These are phyloP conservation scores for Pisolithus marmoratus DNA, from an alignment of 768 basidiomycete species.

Conservation along the genomic window DNA sequence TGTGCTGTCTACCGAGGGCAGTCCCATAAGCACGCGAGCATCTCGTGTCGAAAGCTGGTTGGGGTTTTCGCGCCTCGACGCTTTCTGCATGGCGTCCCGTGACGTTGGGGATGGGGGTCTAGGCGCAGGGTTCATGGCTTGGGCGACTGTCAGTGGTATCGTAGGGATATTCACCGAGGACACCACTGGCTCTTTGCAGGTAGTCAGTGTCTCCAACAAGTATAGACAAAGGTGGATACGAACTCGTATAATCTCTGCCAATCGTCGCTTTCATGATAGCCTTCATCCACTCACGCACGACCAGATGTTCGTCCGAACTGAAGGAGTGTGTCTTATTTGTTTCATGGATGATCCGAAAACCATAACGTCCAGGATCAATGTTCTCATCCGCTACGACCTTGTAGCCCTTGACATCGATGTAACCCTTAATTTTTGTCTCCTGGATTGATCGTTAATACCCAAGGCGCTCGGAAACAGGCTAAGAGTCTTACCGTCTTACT, in stretches of 20 bases:
- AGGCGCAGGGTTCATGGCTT: conserved; percentile 94
- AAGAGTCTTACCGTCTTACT: conserved; percentile 38
- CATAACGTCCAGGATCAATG: conserved; percentile 87
- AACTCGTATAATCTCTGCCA: conserved; percentile 86
- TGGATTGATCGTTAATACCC: conserved; percentile 22
- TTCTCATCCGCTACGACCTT: conserved; percentile 92
- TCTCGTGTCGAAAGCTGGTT: conserved; percentile 77
- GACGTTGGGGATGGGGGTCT: conserved; percentile 89
- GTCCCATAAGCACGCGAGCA: conserved; percentile 69
- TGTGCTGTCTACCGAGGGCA: conserved; percentile 29
- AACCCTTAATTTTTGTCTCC: conserved; percentile 97
- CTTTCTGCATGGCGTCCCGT: conserved; percentile 83
- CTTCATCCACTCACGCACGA: conserved; percentile 99
- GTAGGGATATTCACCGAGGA: conserved; percentile 97
- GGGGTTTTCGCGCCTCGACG: conserved; percentile 78
- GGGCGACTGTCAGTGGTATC: conserved; percentile 89
- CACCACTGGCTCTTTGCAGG: conserved; percentile 75
- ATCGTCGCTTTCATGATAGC: conserved; percentile 99
- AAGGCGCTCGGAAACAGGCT: background rate
- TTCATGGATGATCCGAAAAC: conserved; percentile 91
- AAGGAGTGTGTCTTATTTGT: conserved; percentile 85
- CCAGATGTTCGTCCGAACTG: conserved; percentile 79
- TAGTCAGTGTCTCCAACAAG: background rate
- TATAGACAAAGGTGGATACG: conserved; percentile 21
- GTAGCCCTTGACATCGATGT: conserved; percentile 87